phyloP scores from a whole-genome alignment of 1,139 yeast genomes.

The Kodamaea sp. region DNA sequence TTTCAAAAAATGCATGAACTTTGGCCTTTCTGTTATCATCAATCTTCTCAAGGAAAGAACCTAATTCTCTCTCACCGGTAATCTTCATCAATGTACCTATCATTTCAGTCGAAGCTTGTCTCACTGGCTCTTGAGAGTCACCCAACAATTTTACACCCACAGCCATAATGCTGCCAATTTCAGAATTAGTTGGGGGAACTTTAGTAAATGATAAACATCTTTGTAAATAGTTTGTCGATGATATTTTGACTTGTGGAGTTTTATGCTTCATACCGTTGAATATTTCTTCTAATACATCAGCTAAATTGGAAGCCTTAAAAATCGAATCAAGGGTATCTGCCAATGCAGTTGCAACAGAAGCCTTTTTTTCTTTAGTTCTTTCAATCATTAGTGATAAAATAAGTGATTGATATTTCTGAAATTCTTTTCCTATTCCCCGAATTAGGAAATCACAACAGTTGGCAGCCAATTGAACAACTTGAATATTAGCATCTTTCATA shows the following conservation, averaged over 20 bases:
- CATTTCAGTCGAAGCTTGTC: constrained; percentile 74
- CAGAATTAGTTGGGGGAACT: constrained; percentile 47
- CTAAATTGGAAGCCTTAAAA: constrained; percentile 47
- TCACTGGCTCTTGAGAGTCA: constrained; percentile 83
- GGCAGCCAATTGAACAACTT: constrained; percentile 81
- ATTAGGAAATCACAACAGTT: constrained; percentile 62
- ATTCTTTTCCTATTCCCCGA: constrained; percentile 57
- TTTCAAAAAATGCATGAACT: constrained; percentile 56
- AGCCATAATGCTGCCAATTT: constrained; percentile 56
- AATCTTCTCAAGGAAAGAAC: constrained; percentile 56
- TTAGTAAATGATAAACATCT: constrained; percentile 58
- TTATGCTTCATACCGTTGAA: constrained; percentile 64
- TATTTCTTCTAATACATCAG: constrained; percentile 61
- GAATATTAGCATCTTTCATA: constrained; percentile 85
- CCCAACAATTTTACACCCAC: constrained; percentile 57
- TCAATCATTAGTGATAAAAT: constrained; percentile 69
- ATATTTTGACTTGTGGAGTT: constrained; percentile 79
- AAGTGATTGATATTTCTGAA: constrained; percentile 51
- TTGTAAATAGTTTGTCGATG: constrained; percentile 60
- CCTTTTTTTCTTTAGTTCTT: constrained; percentile 85
- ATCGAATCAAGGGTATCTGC: constrained; percentile 63
- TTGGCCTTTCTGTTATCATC: constrained; percentile 73
- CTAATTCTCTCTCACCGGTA: constrained; percentile 69
- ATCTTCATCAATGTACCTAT: constrained; percentile 83
- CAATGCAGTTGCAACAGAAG: constrained; percentile 69